Evolutionary conservation across 768 basidiomycete species (phyloP), one percentile per base, ranked within the genome.

Genomic region (Hericium alpestre): DNA sequence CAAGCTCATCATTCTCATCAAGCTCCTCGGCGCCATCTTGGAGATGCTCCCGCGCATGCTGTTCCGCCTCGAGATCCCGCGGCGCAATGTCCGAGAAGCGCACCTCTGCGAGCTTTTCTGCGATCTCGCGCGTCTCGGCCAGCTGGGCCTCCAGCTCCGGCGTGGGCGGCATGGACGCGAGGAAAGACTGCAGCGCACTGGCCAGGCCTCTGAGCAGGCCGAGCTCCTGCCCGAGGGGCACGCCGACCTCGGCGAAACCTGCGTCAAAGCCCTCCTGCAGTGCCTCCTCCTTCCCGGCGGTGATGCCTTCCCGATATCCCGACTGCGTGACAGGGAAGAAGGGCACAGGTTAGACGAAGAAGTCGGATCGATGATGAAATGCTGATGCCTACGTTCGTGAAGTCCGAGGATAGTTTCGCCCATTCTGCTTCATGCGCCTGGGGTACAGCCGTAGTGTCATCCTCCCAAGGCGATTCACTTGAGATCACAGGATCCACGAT

Each of bases 291-390:
- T 97, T 98, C 3, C 95, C 95, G 4, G 86, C 83, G 0, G 85
- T 88, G 64, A 98, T 95, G 6, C 95, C 95, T 71, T 97, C 94
- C n/a, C 95, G 83, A 66, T 97, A 97, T 2, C 95, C 95, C 16
- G 83, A 83, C 95, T 96, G 63, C 41, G 18, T 11, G 52, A 53
- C 18, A 18, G 12, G 2, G 11, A 12, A 25, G 5, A 15, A n/a
- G 18, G 49, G n/a, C 15, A 16, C 22, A 37, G 22, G 25, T 23
- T 2, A 39, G 23, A 13, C 47, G 54, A 50, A 9, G 50, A 54
- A 38, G 10, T 41, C 15, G 50, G 37, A 38, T 6, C 20, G 16
- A 51, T 11, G 52, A 38, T 20, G 52, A n/a, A 38, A 40, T 20
- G 22, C 43, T 25, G 43, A 27, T 37, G 43, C 23, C 51, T 69